Evolutionary conservation across 2,329 filamentous ascomycete species (phyloP), one percentile per base, ranked within the genome.

Genomic region (Raffaelea ambrosiae): DNA sequence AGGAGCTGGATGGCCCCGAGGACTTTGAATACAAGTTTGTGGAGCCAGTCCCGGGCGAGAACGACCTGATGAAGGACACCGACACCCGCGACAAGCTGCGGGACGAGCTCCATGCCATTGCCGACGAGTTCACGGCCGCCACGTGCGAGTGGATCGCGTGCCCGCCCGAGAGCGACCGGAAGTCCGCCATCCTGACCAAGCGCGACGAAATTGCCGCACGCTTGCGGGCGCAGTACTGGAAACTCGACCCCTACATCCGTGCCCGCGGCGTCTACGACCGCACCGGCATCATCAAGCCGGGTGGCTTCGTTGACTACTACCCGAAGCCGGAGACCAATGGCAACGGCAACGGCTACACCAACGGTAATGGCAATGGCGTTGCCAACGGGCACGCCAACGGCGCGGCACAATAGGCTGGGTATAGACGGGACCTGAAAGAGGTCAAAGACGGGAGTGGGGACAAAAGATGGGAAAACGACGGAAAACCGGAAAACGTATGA

Each of bases 191-290:
- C 45, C 76, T 79, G 61, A 66, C 69, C 43, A 76, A 79, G 63
- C 73, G 88, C 48, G 70, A 79, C 35, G 66, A 69, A 3, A 59
- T 93, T 23, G 83, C 86, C 2, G 73, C 73, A 44, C 67, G 77
- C 53, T 61, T 97, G 56, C 74, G 74, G 52, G 72, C 76, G 43
- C 86, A 86, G 56, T 98, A 97, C 68, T 98, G 93, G 91, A 74
- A 76, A 36, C 65, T 96, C 46, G 93, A 98, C 66, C 88, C 88
- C 0, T 95, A 91, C 63, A 63, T 97, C 26, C 75, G 93, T 36
- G 88, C 90, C 13, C 76, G 84, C 58, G 86, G 83, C n/a, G 66
- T 88, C 51, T 96, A 95, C 58, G 93, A 98, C 63, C 79, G 93
- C 51, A 76, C 74, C 13, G 87, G 89, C 1, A 69, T 93, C 51